Conservation (phyloP, 495 filamentous ascomycete genomes). For the Hypoxylon intermedium region DNA sequence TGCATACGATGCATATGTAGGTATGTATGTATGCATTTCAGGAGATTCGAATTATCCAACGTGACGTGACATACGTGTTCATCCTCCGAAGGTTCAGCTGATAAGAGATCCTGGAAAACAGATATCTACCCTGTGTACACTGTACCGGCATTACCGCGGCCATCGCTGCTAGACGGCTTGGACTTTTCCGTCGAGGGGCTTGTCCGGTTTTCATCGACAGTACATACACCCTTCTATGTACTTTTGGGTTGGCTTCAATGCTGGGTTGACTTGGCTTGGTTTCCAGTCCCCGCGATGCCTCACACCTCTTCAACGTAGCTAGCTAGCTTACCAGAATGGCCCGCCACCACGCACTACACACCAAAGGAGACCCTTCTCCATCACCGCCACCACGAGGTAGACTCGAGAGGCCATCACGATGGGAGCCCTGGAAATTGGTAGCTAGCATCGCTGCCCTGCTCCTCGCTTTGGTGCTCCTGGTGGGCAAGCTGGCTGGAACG, state of each 20-base stretch:
- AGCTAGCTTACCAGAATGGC: slow-evolving; percentile 9
- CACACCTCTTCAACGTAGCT: background rate
- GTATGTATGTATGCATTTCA: too few species aligned
- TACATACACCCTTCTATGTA: too few species aligned
- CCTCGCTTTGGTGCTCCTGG: slow-evolving; percentile 9
- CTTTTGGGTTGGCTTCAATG: too few species aligned
- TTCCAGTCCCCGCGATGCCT: background rate
- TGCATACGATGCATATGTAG: too few species aligned
- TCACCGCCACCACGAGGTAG: background rate
- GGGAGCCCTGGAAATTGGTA: slow-evolving; percentile 4
- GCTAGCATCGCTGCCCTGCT: background rate
- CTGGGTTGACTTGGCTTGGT: background rate
- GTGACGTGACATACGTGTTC: too few species aligned
- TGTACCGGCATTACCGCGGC: background rate
- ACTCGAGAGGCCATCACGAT: background rate
- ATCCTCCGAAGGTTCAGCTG: background rate
- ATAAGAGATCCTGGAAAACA: background rate
- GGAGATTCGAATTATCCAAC: too few species aligned
- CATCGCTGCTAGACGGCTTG: background rate
- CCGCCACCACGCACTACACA: background rate
- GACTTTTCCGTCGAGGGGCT: background rate
- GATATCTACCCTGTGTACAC: background rate
- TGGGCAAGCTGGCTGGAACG: slow-evolving; percentile 4
- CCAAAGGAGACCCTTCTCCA: background rate
- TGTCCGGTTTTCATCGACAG: too few species aligned